Conservation (phyloP, 2,329 filamentous ascomycete species). For the Laburnicola sp. region DNA sequence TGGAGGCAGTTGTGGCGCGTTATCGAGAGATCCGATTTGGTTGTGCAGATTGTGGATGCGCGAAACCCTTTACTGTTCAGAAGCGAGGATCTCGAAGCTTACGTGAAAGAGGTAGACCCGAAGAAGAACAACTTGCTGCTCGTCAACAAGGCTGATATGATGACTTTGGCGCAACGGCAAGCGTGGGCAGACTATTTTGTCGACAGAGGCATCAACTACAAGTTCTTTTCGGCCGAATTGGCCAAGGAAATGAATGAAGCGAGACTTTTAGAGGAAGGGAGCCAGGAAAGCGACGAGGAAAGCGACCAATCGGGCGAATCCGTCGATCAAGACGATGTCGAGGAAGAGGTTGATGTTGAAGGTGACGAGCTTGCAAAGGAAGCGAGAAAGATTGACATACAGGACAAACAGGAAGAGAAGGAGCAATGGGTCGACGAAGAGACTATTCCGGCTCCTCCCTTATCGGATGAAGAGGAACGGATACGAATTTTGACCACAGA, state of each 20-base stretch:
- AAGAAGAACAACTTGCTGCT: conserved; percentile 89
- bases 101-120: conserved; percentile 88
- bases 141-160: conserved; percentile 99
- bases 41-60: conserved; percentile 98
- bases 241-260: conserved; percentile 88
- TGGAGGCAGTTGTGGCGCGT: conserved; percentile 98
- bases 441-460: conserved; percentile 35
- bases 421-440: conserved; percentile 49
- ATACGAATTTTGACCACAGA: conserved; percentile 86
- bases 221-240: conserved; percentile 92
- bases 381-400: conserved; percentile 50
- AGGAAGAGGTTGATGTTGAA: conserved; percentile 51
- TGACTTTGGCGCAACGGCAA: conserved; percentile 80
- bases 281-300: conserved; percentile 46
- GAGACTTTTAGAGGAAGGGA: conserved; percentile 58
- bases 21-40: conserved; percentile 90
- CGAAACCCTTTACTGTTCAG: conserved; percentile 92
- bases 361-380: conserved; percentile 53
- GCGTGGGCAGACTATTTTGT: conserved; percentile 88
- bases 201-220: conserved; percentile 79
- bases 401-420: conserved; percentile 49
- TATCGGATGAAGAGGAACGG: conserved; percentile 48
- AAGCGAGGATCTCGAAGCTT: conserved; percentile 87
- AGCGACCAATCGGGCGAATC: conserved; percentile 31
- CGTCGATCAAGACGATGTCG: conserved; percentile 49